Evolutionary conservation across 805 yeast genomes (phyloP).

Genomic region (Torulaspora maleeae): DNA sequence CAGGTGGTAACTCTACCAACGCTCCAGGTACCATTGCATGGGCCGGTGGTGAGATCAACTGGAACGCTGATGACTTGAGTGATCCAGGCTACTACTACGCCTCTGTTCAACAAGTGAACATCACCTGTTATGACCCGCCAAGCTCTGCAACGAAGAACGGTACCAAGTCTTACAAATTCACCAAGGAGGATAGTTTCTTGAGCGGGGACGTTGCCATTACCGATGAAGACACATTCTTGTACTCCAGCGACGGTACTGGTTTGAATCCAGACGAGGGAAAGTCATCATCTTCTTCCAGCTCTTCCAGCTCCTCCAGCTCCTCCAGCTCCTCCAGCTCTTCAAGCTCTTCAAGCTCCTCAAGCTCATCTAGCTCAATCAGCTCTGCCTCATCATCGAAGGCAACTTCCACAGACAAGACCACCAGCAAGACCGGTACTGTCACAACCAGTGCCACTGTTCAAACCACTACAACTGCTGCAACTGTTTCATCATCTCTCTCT

Average conservation of each 20-base stretch:
- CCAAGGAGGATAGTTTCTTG: conserved; percentile 45
- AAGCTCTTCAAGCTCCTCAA: not conserved
- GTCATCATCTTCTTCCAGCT: conserved; percentile 15
- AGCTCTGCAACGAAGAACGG: conserved; percentile 44
- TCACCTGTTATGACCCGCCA: conserved; percentile 75
- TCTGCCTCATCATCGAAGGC: not conserved
- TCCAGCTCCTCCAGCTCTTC: conserved; percentile 7
- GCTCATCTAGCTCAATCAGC: not conserved
- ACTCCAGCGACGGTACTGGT: conserved; percentile 61
- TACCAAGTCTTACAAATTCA: conserved; percentile 50
- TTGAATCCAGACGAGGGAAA: conserved; percentile 45
- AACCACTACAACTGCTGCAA: not conserved
- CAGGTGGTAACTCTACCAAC: conserved; percentile 57
- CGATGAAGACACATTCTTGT: conserved; percentile 56
- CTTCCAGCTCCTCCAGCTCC: conserved; percentile 10
- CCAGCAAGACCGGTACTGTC: not conserved
- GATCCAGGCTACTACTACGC: conserved; percentile 81
- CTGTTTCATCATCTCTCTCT: conserved; percentile 1
- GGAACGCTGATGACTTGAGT: conserved; percentile 71
- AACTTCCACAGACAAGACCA: not conserved
- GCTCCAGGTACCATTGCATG: conserved; percentile 65
- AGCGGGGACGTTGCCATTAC: conserved; percentile 54
- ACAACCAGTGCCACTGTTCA: not conserved
- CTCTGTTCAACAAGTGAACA: conserved; percentile 51
- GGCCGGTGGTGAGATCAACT: conserved; percentile 85